Conservation (phyloP, 2,329 filamentous ascomycete genomes). For the Ascochyta rabiei region DNA sequence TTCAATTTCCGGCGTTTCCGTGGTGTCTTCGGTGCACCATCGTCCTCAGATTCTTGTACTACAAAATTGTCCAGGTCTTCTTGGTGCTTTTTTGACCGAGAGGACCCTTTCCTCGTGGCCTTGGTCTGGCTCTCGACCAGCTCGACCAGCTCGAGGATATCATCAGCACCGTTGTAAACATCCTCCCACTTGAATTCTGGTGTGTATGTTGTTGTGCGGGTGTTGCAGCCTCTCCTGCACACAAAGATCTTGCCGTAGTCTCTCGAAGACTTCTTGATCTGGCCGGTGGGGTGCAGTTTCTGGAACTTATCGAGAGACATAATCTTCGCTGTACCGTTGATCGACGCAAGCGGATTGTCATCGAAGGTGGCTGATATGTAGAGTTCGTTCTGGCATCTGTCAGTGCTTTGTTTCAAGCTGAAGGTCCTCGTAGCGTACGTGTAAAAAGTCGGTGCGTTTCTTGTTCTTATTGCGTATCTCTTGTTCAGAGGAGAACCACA, state of each 20-base stretch:
- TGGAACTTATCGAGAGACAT: constrained; percentile 75
- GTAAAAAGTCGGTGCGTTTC: constrained; percentile 79
- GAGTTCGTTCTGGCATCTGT: constrained; percentile 72
- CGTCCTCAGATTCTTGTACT: constrained; percentile 49
- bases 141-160: constrained; percentile 69
- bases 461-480: constrained; percentile 85
- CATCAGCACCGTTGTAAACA: constrained; percentile 71
- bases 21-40: constrained; percentile 51
- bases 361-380: constrained; percentile 91
- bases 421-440: constrained; percentile 53
- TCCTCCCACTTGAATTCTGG: constrained; percentile 93
- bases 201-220: constrained; percentile 86
- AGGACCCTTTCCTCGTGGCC: constrained; percentile 63
- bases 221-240: constrained; percentile 88
- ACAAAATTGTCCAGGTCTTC: constrained; percentile 55
- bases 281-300: constrained; percentile 73
- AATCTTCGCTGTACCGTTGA: constrained; percentile 86
- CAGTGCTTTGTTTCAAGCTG: constrained; percentile 11
- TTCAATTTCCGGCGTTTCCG: constrained; percentile 57
- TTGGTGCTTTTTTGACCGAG: constrained; percentile 37
- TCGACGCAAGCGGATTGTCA: constrained; percentile 81
- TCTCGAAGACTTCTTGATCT: constrained; percentile 72
- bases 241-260: constrained; percentile 87
- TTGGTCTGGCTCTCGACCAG: constrained; percentile 76
- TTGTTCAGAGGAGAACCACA: constrained; percentile 94